Evolutionary conservation across 208 protist genomes (phyloP).

Genomic region (Trichomonas gallinae): DNA sequence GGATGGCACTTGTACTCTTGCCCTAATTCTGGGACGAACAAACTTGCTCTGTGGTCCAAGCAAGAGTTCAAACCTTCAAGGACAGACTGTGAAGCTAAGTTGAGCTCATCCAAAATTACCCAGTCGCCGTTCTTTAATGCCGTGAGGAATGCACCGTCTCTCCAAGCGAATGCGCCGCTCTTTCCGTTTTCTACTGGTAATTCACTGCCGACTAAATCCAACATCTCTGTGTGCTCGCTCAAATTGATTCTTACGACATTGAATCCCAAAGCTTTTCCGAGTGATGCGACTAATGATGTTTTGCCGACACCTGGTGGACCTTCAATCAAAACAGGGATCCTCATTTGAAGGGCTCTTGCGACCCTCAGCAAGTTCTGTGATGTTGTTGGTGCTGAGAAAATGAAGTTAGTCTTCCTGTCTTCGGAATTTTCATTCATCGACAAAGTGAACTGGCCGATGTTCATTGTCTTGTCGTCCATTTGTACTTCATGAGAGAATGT

Average conservation of each 20-base stretch:
- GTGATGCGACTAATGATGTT: conserved; percentile 84
- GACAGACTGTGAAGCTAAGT: conserved; percentile 94
- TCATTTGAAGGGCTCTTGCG: conserved; percentile 64
- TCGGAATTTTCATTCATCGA: not conserved
- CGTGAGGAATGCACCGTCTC: conserved; percentile 63
- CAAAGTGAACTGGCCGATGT: not conserved
- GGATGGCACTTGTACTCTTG: conserved; percentile 52
- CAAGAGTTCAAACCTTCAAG: conserved; percentile 91
- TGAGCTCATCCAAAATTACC: conserved; percentile 99
- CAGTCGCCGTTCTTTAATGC: conserved; percentile 70
- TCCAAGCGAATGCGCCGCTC: conserved; percentile 33
- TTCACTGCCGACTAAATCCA: conserved; percentile 77
- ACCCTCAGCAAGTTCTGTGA: conserved; percentile 82
- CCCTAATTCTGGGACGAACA: conserved; percentile 69
- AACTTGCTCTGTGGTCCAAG: conserved; percentile 86
- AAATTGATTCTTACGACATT: conserved; percentile 97
- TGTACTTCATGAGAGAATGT: not conserved
- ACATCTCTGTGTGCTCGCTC: conserved; percentile 99
- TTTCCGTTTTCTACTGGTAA: conserved; percentile 58
- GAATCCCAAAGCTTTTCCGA: conserved; percentile 58
- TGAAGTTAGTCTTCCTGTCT: not conserved
- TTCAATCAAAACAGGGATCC: conserved; percentile 69
- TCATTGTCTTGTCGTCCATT: not conserved
- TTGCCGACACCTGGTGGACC: conserved; percentile 73
- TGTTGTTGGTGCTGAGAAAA: conserved; percentile 80